These are phyloP conservation scores for Cyclospora cayetanensis DNA, from an alignment of 169 alveolate species.

Conservation along the genomic window DNA sequence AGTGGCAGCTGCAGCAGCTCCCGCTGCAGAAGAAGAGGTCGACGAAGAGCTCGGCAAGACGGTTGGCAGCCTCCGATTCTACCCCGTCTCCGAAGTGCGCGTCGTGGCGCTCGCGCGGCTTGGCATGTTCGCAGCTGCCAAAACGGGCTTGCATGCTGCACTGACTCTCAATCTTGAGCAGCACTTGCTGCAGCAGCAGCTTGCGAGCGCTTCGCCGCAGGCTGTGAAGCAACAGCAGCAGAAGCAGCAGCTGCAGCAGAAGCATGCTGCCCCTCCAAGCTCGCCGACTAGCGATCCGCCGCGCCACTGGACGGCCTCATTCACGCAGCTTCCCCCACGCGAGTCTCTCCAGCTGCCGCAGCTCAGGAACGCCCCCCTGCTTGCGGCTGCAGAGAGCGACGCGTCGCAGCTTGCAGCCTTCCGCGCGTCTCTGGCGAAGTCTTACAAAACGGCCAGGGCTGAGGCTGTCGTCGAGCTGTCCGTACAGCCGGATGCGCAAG, in stretches of 20 bases:
- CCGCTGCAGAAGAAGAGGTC: not conserved
- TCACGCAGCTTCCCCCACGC: too few species aligned
- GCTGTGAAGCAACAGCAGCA: not conserved
- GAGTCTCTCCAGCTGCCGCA: too few species aligned
- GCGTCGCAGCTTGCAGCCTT: too few species aligned
- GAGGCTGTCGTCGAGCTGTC: too few species aligned
- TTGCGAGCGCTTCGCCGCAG: not conserved
- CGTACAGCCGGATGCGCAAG: too few species aligned
- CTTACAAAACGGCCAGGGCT: too few species aligned
- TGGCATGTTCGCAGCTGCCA: conserved; percentile 41
- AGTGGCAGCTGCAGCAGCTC: conserved; percentile 6
- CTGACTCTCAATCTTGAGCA: conserved; percentile 17
- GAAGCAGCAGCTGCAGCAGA: not conserved
- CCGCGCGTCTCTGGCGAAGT: too few species aligned
- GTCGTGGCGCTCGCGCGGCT: conserved; percentile 21
- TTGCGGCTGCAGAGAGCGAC: too few species aligned
- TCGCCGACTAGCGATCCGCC: too few species aligned
- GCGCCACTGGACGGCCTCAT: too few species aligned
- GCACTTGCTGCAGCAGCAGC: conserved; percentile 47
- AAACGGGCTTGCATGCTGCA: conserved; percentile 7
- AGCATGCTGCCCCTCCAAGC: not conserved
- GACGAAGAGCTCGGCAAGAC: conserved; percentile 22
- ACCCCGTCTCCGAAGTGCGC: not conserved
- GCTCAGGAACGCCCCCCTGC: too few species aligned
- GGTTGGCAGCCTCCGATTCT: conserved; percentile 1